phyloP scores from a whole-genome alignment of 2,329 filamentous ascomycete genomes.

The Rachicladosporium sp. region DNA sequence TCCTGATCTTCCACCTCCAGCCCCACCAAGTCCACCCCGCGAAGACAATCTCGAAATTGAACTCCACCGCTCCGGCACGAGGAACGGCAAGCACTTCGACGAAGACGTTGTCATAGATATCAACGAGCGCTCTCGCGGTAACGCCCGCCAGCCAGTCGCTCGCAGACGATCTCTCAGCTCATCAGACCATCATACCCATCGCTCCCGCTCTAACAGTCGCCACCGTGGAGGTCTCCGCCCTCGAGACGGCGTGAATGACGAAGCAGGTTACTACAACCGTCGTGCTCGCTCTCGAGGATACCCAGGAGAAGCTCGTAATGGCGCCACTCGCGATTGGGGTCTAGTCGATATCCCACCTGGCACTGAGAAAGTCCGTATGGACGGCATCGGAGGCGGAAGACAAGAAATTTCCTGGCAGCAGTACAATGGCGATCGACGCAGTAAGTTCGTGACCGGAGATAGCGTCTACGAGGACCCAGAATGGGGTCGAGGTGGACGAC shows the following conservation, averaged over 20 bases:
- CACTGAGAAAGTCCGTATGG: constrained; percentile 70
- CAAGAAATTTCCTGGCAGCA: constrained; percentile 69
- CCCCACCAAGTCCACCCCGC: constrained; percentile 38
- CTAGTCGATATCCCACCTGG: constrained; percentile 77
- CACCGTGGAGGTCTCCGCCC: constrained; percentile 35
- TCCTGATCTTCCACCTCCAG: constrained; percentile 26
- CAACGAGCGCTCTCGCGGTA: constrained; percentile 14
- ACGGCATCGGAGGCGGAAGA: constrained; percentile 60
- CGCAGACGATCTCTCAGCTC: constrained; percentile 13
- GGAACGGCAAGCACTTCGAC: constrained; percentile 39
- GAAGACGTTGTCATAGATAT: constrained; percentile 52
- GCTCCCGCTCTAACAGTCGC: constrained; percentile 20
- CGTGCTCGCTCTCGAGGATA: constrained; percentile 57
- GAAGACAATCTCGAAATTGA: constrained; percentile 45
- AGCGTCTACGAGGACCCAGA: constrained; percentile 32
- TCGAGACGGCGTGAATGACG: constrained; percentile 38
- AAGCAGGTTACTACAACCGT: constrained; percentile 52
- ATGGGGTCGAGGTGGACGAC: background rate
- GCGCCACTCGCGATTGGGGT: constrained; percentile 64
- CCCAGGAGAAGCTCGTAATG: constrained; percentile 61
- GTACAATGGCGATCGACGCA: constrained; percentile 64
- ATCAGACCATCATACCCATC: constrained; percentile 19
- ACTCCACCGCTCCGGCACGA: constrained; percentile 38
- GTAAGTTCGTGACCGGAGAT: constrained; percentile 59
- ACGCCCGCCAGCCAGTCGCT: constrained; percentile 30